phyloP scores from a whole-genome alignment of 768 basidiomycete genomes.

The Russula virescens region DNA sequence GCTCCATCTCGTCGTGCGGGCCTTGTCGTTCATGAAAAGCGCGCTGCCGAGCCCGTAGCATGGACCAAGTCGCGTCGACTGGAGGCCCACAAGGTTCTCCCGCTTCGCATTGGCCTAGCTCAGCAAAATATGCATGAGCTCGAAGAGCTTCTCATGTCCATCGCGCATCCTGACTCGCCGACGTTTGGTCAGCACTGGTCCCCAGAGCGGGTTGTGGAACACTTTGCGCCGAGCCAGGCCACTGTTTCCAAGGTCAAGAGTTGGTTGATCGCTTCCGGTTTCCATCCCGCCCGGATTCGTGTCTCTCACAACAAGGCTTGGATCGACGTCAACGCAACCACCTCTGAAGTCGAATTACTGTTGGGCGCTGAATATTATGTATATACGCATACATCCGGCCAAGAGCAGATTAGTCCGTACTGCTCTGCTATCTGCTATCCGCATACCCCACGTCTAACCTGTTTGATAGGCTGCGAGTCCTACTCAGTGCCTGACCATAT shows the following conservation, averaged over 20 bases:
- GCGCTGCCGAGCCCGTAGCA: slow-evolving; percentile 30
- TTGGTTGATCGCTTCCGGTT: slow-evolving; percentile 38
- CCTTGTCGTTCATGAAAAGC: slow-evolving; percentile 38
- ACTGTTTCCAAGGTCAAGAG: slow-evolving; percentile 35
- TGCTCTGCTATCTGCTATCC: neutral
- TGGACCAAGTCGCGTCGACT: slow-evolving; percentile 34
- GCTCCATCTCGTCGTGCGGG: slow-evolving; percentile 18
- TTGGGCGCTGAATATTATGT: slow-evolving; percentile 40
- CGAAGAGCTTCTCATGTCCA: slow-evolving; percentile 38
- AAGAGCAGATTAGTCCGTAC: slow-evolving; percentile 34
- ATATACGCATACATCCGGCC: slow-evolving; percentile 37
- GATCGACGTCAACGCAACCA: slow-evolving; percentile 38
- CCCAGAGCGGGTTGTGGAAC: slow-evolving; percentile 35
- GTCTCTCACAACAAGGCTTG: slow-evolving; percentile 35
- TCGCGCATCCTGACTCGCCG: slow-evolving; percentile 41
- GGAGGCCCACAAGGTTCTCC: slow-evolving; percentile 32
- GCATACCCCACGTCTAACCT: neutral
- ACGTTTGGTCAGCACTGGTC: slow-evolving; percentile 45
- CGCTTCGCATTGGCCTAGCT: slow-evolving; percentile 41
- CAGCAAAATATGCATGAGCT: slow-evolving; percentile 39
- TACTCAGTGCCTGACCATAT: slow-evolving; percentile 40
- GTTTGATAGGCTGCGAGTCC: slow-evolving; percentile 32
- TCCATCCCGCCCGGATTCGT: slow-evolving; percentile 33
- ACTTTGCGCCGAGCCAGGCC: slow-evolving; percentile 38
- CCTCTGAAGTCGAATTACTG: slow-evolving; percentile 40